Percentiles rank a stretch among this genome's conserved stretches.
Evolutionary conservation across 768 basidiomycete species (phyloP).

Genomic region (Phaffia tasmanica): DNA sequence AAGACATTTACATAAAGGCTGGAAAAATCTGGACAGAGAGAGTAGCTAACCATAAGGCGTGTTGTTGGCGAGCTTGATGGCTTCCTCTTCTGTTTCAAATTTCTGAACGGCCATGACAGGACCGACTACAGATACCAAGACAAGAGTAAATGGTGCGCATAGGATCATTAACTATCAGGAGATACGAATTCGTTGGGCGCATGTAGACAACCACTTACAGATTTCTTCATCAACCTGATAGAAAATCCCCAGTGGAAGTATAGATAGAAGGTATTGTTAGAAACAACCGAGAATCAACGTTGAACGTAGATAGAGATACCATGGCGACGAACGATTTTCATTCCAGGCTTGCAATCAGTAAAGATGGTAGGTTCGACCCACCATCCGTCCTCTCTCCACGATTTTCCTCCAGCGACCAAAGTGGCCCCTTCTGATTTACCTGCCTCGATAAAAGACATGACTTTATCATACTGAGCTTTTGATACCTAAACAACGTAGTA

Average conservation of each 20-base stretch:
- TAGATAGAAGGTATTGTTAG: too few species aligned
- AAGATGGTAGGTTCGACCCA: conserved; percentile 81
- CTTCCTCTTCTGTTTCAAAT: conserved; percentile 81
- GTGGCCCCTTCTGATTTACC: conserved; percentile 58
- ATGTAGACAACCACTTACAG: conserved; percentile 34
- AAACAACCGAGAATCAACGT: too few species aligned
- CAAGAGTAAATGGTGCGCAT: too few species aligned
- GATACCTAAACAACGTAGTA: conserved; percentile 28
- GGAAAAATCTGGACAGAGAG: too few species aligned
- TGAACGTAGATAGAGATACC: too few species aligned
- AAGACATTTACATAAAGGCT: too few species aligned
- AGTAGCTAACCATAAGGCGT: conserved; percentile 55
- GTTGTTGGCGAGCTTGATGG: conserved; percentile 73
- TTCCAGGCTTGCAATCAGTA: conserved; percentile 52
- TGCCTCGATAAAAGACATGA: conserved; percentile 65
- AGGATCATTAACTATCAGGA: too few species aligned
- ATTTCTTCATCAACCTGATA: conserved; percentile 48
- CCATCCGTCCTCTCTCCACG: conserved; percentile 49
- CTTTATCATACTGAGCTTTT: conserved; percentile 35
- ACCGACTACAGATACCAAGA: conserved; percentile 44
- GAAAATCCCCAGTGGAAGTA: too few species aligned
- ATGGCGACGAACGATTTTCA: conserved; percentile 52
- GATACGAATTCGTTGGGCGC: too few species aligned
- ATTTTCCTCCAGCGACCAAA: conserved; percentile 53
- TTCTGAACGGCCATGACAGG: conserved; percentile 75